A percentile compares a stretch with the other conserved stretches of the same genome.
Evolutionary conservation across 2,329 filamentous ascomycete species (phyloP).

Genomic region (Penicillium sp.): DNA sequence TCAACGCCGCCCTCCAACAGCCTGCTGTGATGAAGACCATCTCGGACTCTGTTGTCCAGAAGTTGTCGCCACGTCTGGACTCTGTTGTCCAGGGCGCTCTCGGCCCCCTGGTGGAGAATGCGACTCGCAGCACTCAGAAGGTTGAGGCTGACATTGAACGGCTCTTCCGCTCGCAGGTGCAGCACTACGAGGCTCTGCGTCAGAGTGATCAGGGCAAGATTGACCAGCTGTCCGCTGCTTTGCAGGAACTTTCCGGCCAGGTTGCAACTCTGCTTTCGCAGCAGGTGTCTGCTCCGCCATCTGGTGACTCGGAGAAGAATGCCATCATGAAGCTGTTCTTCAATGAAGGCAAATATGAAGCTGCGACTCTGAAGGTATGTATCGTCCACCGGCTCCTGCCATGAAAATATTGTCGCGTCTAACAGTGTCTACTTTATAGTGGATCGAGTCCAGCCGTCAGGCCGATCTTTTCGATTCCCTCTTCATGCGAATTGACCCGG

Average conservation of each 20-base stretch:
- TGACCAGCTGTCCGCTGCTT: conserved; percentile 58
- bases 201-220: conserved; percentile 61
- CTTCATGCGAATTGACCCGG: conserved; percentile 60
- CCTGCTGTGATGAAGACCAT: conserved; percentile 72
- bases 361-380: conserved; percentile 49
- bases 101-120: conserved; percentile 65
- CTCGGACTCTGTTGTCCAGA: conserved; percentile 69
- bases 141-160: conserved; percentile 70
- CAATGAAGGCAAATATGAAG: conserved; percentile 44
- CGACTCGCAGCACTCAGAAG: conserved; percentile 69
- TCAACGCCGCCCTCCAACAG: conserved; percentile 70
- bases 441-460: conserved; percentile 64
- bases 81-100: conserved; percentile 65
- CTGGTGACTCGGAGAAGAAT: conserved; percentile 45
- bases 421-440: conserved; percentile 43
- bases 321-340: conserved; percentile 45
- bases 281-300: conserved; percentile 37
- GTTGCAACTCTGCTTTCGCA: conserved; percentile 48
- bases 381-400: no score
- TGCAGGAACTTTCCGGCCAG: conserved; percentile 57
- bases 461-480: conserved; percentile 63
- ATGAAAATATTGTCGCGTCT: conserved; percentile 10
- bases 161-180: conserved; percentile 55
- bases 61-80: conserved; percentile 69
- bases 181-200: conserved; percentile 54